Evolutionary conservation across 345 rosid species (phyloP), one percentile per base, ranked within the genome.

Genomic region (Aurinia saxatilis): DNA sequence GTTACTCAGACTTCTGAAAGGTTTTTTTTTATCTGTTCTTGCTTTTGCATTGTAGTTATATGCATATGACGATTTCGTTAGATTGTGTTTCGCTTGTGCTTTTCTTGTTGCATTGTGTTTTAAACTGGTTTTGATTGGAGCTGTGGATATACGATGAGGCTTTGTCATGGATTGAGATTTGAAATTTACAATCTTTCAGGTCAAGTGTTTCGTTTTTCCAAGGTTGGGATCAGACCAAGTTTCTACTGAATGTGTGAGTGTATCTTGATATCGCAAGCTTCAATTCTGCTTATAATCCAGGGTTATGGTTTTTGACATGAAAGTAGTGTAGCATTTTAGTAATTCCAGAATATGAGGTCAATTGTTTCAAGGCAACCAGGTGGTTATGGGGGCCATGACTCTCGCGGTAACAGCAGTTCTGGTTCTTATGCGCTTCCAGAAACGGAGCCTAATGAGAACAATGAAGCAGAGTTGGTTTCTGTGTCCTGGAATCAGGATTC

Each of bases 401-500:
- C 76, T 63, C 41, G 72, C 5, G 34, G 41, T 68, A 33, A 66
- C 46, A 66, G 67, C 57, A 27, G 60, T 55, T 64, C 81, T 11
- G 73, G 63, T 30, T 68, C 85, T 31, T 62, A 65, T 50, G 49
- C 38, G 41, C 75, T 27, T 37, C 63, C 80, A 34, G 69, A 75
- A 13, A 56, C 59, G 1, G 80, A 77, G 25, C 63, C 51, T 35
- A 41, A 17, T 62, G 82, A 72, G 15, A 71, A 8, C 11, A 69
- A 68, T 1, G 87, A 76, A 17, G 37, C 73, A 6, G 87, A 81
- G 65, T 65, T 91, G 49, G 78, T 88, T 34, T 86, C 90, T 7
- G 78, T 81, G 5, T 79, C 85, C 23, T 91, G 96, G 96, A 91
- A 88, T 77, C 95, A 85, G 69, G 95, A 88, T 68, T 84, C 76